Evolutionary conservation across 148 eudicot genomes (phyloP), one percentile per base, ranked within the genome.

Genomic region (Vaccinium macrocarpon): DNA sequence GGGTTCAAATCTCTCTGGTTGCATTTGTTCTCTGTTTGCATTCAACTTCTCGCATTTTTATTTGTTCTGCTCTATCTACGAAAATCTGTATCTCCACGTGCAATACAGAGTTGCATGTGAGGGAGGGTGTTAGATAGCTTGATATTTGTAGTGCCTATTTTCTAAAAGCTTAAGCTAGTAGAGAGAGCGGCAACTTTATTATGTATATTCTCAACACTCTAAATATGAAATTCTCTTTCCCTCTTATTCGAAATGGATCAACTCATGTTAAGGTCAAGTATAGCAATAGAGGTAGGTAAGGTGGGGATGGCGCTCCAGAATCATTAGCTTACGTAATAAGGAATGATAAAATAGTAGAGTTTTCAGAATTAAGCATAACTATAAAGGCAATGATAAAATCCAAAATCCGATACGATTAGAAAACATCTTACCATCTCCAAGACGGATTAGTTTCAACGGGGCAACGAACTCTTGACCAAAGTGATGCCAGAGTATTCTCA

Each of bases 371-470:
- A 42, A 42, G 10, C 48, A 46, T 7, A 14, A 49, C 46, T 18
- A 29, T 1, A 70, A 38, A 66, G 46, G 76, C 9, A 21, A 25
- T 25, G n/a, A 61, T 15, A 59, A 73, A 50, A 56, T 16, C 29
- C 42, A 49, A 68, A 21, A 73, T 68, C 19, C 76, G 18, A 76
- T 71, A 62, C 19, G 27, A n/a, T 11, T 16, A 59, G 18, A 32
- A 35, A 27, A 76, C 16, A 76, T 68, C 55, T 89, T 87, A 97
- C 99, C 99, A 97, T 95, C 93, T 93, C 99, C 99, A 97, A 51
- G 88, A 76, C 85, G 96, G 97, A 85, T 91, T 84, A 78, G 92
- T 92, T 91, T 97, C 98, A 75, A 82, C 83, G 19, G 99, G 98
- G 83, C 88, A 90, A 49, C 78, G 84, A 72, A 97, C 90, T 89